phyloP scores from a whole-genome alignment of 805 yeast species.

The Lachancea lanzarotensis region DNA sequence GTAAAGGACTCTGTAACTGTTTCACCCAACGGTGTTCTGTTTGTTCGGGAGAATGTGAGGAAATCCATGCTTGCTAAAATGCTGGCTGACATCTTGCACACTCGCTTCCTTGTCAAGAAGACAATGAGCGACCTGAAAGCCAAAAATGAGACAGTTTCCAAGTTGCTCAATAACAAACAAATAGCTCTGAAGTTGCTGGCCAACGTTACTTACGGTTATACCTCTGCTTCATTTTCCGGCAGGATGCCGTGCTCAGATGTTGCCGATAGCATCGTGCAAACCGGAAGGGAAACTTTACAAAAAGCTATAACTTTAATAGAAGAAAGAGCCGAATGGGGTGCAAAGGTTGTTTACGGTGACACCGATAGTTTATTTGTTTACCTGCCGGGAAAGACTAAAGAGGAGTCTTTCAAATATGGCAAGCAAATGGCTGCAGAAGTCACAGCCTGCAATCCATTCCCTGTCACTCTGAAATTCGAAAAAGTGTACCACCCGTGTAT shows the following conservation, averaged over 20 bases:
- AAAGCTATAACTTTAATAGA: conserved; percentile 68
- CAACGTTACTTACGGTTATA: conserved; percentile 92
- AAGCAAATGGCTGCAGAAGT: conserved; percentile 57
- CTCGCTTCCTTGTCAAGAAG: conserved; percentile 69
- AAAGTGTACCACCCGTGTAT: conserved; percentile 88
- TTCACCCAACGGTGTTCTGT: conserved; percentile 85
- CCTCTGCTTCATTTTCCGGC: conserved; percentile 92
- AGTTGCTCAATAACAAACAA: conserved; percentile 68
- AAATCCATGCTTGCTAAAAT: conserved; percentile 73
- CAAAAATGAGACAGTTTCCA: conserved; percentile 41
- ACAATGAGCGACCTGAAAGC: conserved; percentile 52
- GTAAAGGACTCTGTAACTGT: conserved; percentile 50
- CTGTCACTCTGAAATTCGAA: conserved; percentile 79
- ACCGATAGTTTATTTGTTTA: conserved; percentile 91
- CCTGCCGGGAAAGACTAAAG: conserved; percentile 71
- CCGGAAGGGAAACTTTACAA: conserved; percentile 80
- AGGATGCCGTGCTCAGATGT: conserved; percentile 95
- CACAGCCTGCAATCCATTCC: conserved; percentile 66
- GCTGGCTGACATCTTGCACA: conserved; percentile 75
- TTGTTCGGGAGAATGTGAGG: conserved; percentile 58
- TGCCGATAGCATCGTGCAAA: conserved; percentile 89
- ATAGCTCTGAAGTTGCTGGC: conserved; percentile 85
- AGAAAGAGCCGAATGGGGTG: conserved; percentile 56
- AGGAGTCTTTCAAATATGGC: conserved; percentile 75
- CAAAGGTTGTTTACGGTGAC: conserved; percentile 93